Evolutionary conservation across 2,329 filamentous ascomycete genomes (phyloP), one percentile per base, ranked within the genome.

Genomic region (Colletotrichum caudatum): DNA sequence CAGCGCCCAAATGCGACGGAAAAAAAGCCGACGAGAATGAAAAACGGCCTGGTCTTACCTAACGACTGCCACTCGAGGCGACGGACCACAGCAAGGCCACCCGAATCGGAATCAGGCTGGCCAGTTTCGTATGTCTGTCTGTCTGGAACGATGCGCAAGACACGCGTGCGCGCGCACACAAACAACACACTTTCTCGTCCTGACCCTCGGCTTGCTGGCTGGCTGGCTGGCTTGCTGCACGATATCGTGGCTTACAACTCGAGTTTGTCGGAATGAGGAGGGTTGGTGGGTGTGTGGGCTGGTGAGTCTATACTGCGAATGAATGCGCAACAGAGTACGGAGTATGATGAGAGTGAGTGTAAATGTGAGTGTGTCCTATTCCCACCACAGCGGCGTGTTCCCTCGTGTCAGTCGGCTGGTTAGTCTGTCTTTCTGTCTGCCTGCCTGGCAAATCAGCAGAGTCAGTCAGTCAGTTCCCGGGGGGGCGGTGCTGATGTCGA

Each of bases 11-110:
- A 39, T 62, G 46, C 60, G 35, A 67, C 35, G 41, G 33, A 56
- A 7, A 44, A 48, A n/a, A 46, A 18, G 54, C 54, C 39, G 33
- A 57, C 51, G 29, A 62, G 54, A 67, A 29, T 41, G 7, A 20
- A 64, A 53, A 18, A 37, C 8, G 35, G 65, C n/a, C 60, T 61
- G 60, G 60, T 72, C 69, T 72, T 72, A 72, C 65, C 69, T 72
- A 69, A 61, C 54, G 51, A 33, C 41, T 64, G 61, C 46, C 46
- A 51, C 60, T 51, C 46, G 35, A 62, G 29, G 37, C 50, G 50
- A 64, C 50, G 37, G 23, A 64, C 41, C 20, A 44, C 50, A 16
- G 18, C n/a, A 44, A 46, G 18, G 61, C 46, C 37, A 56, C 39
- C 26, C 53, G 53, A 58, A 37, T 26, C 26, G 39, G 67, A 66